Evolutionary conservation across 208 protist genomes (phyloP).

Genomic region (Phytomonas francai): DNA sequence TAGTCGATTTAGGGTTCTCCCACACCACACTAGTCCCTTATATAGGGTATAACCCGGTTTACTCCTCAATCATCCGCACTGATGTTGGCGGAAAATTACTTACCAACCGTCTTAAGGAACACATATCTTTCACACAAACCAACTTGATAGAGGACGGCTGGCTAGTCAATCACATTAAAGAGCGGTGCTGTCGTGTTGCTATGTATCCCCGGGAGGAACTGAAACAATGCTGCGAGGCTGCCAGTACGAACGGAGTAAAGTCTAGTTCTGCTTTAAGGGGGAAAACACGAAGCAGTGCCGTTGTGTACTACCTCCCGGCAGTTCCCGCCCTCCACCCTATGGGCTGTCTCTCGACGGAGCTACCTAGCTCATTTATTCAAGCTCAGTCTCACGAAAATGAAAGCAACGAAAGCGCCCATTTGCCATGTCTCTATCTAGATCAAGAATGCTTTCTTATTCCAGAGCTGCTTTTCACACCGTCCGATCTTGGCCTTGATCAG

Average conservation of each 20-base stretch:
- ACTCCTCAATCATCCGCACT: slow-evolving; percentile 43
- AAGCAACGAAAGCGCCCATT: slow-evolving; percentile 8
- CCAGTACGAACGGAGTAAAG: slow-evolving; percentile 10
- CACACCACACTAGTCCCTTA: slow-evolving; percentile 65
- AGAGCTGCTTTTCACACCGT: slow-evolving; percentile 73
- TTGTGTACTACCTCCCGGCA: slow-evolving; percentile 67
- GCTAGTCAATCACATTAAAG: slow-evolving; percentile 80
- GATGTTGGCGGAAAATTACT: slow-evolving; percentile 77
- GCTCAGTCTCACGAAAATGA: slow-evolving; percentile 13
- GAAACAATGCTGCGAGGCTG: slow-evolving; percentile 7
- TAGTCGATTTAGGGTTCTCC: slow-evolving; percentile 79
- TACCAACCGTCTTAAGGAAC: slow-evolving; percentile 70
- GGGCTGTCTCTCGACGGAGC: slow-evolving; percentile 44
- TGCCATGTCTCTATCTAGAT: slow-evolving; percentile 23
- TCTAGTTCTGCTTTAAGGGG: not conserved
- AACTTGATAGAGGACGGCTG: slow-evolving; percentile 76
- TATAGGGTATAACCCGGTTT: slow-evolving; percentile 56
- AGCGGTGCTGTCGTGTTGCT: slow-evolving; percentile 48
- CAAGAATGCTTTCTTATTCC: slow-evolving; percentile 73
- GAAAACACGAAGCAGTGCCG: slow-evolving; percentile 1
- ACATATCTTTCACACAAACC: slow-evolving; percentile 68
- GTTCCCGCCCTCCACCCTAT: slow-evolving; percentile 56
- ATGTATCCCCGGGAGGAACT: slow-evolving; percentile 12
- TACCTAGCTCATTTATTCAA: slow-evolving; percentile 18
- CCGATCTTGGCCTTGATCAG: slow-evolving; percentile 48